Evolutionary conservation across 1,139 yeast species (phyloP), one percentile per base, ranked within the genome.

Genomic region (Geotrichum phurueaensis): DNA sequence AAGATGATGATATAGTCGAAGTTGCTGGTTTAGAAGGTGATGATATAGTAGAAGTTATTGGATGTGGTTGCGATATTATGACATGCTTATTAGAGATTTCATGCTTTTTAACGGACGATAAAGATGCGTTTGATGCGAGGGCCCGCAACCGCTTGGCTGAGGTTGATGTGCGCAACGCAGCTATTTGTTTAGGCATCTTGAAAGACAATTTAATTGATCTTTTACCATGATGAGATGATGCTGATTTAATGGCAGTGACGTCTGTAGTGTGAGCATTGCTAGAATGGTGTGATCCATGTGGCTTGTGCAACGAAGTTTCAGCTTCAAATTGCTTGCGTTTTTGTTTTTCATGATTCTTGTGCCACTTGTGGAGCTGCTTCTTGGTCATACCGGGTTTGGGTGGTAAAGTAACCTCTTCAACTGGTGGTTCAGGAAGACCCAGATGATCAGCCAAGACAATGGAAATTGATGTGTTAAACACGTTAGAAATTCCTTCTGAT

Each of bases 401-500:
- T 20, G 55, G 51, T 15, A 51, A 36, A 9, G 25, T 27, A 5
- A 59, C 56, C 31, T 54, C 58, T 36, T 55, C 58, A 23, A 59
- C 36, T 12, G 61, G 56, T 10, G 61, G 61, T 47, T 54, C 57
- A 43, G 61, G 61, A 29, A 59, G 56, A 18, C 61, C 61, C 13
- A 59, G 48, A 39, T 64, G 62, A 12, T 66, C 67, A 36, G 65
- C 63, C 25, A 68, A 45, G 36, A 69, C 69, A 47, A 67, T 60
- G 2, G 67, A 60, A 20, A 69, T 68, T 27, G 75, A 72, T 18
- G 70, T 65, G 64, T 87, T 81, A 71, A 91, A 91, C 6, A 89
- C 85, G 43, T 84, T 82, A 54, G 78, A 77, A 20, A 90, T 82
- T 62, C 90, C 89, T 64, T 80, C 79, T 79, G 84, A 84, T 36